A percentile compares a stretch with the other conserved stretches of the same genome.
Evolutionary conservation across 352 stramenopile genomes (phyloP).

Genomic region (Pelagophyceae sp.): DNA sequence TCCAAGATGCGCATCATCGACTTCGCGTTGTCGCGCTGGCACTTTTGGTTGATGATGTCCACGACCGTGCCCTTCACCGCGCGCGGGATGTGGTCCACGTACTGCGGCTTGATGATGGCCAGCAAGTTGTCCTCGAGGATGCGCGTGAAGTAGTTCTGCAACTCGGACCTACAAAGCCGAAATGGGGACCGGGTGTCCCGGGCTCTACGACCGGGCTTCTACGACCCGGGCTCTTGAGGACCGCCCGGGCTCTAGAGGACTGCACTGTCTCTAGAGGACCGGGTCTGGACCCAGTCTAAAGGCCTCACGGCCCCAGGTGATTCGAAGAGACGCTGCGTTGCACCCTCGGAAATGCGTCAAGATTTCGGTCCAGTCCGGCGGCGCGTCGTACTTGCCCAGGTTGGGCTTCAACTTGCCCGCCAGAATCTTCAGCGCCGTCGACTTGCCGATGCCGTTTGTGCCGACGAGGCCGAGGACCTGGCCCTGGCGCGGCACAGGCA

Average conservation of each 20-base stretch:
- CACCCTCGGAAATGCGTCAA: conserved; percentile 93
- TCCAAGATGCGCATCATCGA: conserved; percentile 48
- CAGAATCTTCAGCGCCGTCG: conserved; percentile 97
- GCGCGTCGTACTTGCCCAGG: conserved; percentile 86
- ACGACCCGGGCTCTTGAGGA: too few relatives aligned
- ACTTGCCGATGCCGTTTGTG: conserved; percentile 99
- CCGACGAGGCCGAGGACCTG: conserved; percentile 97
- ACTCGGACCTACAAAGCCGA: too few relatives aligned
- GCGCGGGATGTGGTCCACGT: conserved; percentile 98
- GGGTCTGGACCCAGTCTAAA: too few relatives aligned
- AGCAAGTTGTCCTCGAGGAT: conserved; percentile 98
- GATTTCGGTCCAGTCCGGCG: conserved; percentile 98
- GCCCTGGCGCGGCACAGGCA: conserved; percentile 93
- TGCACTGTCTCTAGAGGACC: too few relatives aligned
- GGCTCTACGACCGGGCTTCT: too few relatives aligned
- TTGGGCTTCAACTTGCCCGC: conserved; percentile 99
- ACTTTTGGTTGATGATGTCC: conserved; percentile 70
- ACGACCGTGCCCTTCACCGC: conserved; percentile 86
- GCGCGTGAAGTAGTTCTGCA: conserved; percentile 99
- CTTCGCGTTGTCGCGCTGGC: conserved; percentile 38
- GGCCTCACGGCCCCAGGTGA: too few relatives aligned
- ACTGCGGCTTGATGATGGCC: conserved; percentile 99
- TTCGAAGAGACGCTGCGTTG: too few relatives aligned
- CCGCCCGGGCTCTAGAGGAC: too few relatives aligned
- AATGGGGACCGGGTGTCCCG: not conserved